Evolutionary conservation across 1,284 basidiomycete species (phyloP).

Genomic region (Rhodotorula sp.): DNA sequence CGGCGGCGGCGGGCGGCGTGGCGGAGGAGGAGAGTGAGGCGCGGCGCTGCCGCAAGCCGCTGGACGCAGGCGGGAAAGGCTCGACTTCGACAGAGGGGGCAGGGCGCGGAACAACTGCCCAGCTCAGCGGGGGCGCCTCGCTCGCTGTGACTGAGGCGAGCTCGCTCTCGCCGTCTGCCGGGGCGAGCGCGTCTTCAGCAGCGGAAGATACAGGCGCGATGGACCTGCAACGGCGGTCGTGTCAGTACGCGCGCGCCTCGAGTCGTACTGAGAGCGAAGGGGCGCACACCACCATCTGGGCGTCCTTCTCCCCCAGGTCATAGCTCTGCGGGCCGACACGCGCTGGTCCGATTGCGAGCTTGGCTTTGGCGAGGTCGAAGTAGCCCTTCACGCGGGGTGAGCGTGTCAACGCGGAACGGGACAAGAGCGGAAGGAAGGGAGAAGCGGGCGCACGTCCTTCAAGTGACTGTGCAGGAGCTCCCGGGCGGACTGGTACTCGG

Average conservation of each 20-base stretch:
- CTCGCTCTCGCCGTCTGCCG: not conserved
- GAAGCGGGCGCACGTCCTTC: slow-evolving; percentile 26
- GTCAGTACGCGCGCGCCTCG: not conserved
- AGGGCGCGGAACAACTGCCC: not conserved
- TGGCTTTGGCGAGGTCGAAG: slow-evolving; percentile 42
- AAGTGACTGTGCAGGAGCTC: slow-evolving; percentile 23
- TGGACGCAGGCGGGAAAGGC: no score
- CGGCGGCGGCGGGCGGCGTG: not conserved
- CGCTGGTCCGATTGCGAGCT: slow-evolving; percentile 37
- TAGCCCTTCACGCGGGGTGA: slow-evolving; percentile 19
- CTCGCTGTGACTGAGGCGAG: no score
- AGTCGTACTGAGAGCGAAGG: not conserved
- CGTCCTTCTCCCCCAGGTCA: slow-evolving; percentile 21
- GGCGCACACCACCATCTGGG: slow-evolving; percentile 33
- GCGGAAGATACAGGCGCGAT: not conserved
- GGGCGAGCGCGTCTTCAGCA: not conserved
- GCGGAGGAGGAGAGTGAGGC: not conserved
- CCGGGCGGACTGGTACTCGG: slow-evolving; percentile 30
- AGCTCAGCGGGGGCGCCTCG: not conserved
- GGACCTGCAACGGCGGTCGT: not conserved
- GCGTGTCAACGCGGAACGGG: not conserved
- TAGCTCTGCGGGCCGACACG: slow-evolving; percentile 29
- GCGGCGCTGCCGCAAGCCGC: not conserved
- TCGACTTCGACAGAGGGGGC: no score
- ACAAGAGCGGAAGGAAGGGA: not conserved